Percentiles rank a stretch among this genome's conserved stretches.
phyloP scores from a whole-genome alignment of 768 basidiomycete species.

The Sporobolomyces phaffii region DNA sequence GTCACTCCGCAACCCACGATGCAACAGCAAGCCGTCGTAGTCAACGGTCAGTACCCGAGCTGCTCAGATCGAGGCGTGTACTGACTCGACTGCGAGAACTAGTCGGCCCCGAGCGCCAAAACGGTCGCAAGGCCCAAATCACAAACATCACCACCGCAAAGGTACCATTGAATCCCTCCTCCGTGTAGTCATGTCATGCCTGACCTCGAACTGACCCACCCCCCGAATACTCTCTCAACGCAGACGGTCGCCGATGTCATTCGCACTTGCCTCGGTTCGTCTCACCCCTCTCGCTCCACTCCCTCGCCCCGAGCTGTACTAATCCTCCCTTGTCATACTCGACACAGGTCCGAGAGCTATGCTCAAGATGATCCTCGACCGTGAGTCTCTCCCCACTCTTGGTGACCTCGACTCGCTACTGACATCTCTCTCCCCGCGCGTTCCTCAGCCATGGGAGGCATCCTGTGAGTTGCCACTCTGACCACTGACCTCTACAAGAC shows the following conservation, averaged over 20 bases:
- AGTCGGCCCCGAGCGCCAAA: slow-evolving; percentile 24
- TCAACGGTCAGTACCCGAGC: slow-evolving; percentile 15
- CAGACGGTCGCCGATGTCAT: slow-evolving; percentile 98
- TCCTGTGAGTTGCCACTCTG: slow-evolving; percentile 57
- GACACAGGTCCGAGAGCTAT: slow-evolving; percentile 76
- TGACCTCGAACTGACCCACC: too few species aligned
- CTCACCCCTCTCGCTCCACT: not conserved
- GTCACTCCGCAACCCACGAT: too few species aligned
- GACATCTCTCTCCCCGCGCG: not conserved
- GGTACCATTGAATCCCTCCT: too few species aligned
- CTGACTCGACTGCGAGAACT: not conserved
- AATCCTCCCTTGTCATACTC: not conserved
- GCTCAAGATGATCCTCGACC: slow-evolving; percentile 97
- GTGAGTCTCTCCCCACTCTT: slow-evolving; percentile 4
- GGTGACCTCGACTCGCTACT: not conserved
- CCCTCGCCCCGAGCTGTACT: not conserved
- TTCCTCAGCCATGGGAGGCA: slow-evolving; percentile 73
- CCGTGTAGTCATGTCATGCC: slow-evolving; percentile 34
- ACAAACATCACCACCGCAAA: slow-evolving; percentile 97
- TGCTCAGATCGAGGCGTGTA: too few species aligned
- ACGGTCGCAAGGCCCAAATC: slow-evolving; percentile 85
- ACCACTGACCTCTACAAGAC: too few species aligned
- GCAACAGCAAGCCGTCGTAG: slow-evolving; percentile 29
- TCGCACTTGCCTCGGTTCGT: slow-evolving; percentile 71
- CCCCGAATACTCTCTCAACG: too few species aligned